Percentiles rank a stretch among this genome's conserved stretches.
phyloP scores from a whole-genome alignment of 345 rosid genomes.

The Cardamine occulta region DNA sequence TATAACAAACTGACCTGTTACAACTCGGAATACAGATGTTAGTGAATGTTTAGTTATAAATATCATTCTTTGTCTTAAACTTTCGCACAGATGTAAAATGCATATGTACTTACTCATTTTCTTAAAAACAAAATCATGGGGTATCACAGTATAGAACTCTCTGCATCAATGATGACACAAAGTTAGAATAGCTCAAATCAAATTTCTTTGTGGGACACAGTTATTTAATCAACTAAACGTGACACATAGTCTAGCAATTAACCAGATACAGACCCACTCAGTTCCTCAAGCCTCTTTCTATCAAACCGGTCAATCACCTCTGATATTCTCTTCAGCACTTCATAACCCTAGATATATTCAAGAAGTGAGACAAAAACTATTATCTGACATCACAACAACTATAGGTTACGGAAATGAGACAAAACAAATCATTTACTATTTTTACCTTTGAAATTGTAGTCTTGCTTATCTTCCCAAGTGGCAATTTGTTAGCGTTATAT shows the following conservation, averaged over 20 bases:
- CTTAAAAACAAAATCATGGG: conserved; percentile 88
- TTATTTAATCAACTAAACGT: background rate
- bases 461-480: conserved; percentile 92
- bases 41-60: conserved; percentile 19
- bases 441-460: conserved; percentile 55
- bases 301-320: conserved; percentile 55
- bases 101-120: conserved; percentile 71
- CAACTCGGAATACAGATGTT: conserved; percentile 32
- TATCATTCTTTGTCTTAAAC: background rate
- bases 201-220: background rate
- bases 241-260: conserved; percentile 16
- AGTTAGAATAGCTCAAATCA: conserved; percentile 18
- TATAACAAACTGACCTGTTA: conserved; percentile 85
- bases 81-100: conserved; percentile 9
- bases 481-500: conserved; percentile 87
- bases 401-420: background rate
- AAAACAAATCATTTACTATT: conserved; percentile 7
- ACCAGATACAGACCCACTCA: conserved; percentile 69
- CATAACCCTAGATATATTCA: conserved; percentile 67
- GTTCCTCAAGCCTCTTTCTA: conserved; percentile 63
- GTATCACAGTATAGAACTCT: conserved; percentile 87
- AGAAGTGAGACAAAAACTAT: conserved; percentile 8
- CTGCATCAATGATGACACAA: conserved; percentile 50
- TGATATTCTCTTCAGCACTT: conserved; percentile 75
- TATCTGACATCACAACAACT: conserved; percentile 16